phyloP scores from a whole-genome alignment of 371 early-diverging fungal species.

The Rhizopus arrhizus region DNA sequence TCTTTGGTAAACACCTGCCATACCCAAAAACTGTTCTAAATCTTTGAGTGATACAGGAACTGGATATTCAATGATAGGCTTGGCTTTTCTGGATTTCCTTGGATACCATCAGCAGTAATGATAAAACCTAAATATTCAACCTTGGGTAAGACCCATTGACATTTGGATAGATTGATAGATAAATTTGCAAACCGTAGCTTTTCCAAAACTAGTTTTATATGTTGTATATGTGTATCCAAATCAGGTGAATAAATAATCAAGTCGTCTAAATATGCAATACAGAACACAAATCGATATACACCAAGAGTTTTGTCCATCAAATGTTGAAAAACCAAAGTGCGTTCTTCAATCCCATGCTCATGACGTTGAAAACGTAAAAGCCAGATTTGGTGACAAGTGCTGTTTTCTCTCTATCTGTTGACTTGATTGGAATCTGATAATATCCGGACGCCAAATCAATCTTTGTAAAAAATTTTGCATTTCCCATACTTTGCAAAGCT shows the following conservation, averaged over 20 bases:
- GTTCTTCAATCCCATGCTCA: too few relatives aligned
- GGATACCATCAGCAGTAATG: neutral
- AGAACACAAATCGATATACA: too few relatives aligned
- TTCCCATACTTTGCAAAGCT: too few relatives aligned
- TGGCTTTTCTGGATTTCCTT: neutral
- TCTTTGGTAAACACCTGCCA: slow-evolving; percentile 1
- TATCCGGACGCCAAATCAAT: too few relatives aligned
- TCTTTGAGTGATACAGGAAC: neutral
- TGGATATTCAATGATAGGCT: neutral
- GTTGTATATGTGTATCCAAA: neutral
- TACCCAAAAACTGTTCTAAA: neutral
- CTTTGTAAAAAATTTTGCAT: too few relatives aligned
- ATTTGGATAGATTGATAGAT: slow-evolving; percentile 4
- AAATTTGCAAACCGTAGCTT: neutral
- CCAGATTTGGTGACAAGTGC: too few relatives aligned
- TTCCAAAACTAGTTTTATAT: neutral
- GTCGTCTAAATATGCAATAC: too few relatives aligned
- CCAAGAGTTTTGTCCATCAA: too few relatives aligned
- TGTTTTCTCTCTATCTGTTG: too few relatives aligned
- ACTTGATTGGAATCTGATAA: too few relatives aligned
- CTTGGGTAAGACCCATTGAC: slow-evolving; percentile 3
- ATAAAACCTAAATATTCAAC: slow-evolving; percentile 4
- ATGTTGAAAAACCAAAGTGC: too few relatives aligned
- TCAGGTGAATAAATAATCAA: slow-evolving; percentile 9
- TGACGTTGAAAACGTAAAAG: too few relatives aligned